phyloP scores from a whole-genome alignment of 768 basidiomycete species.

The Boletus rubroflammeus region DNA sequence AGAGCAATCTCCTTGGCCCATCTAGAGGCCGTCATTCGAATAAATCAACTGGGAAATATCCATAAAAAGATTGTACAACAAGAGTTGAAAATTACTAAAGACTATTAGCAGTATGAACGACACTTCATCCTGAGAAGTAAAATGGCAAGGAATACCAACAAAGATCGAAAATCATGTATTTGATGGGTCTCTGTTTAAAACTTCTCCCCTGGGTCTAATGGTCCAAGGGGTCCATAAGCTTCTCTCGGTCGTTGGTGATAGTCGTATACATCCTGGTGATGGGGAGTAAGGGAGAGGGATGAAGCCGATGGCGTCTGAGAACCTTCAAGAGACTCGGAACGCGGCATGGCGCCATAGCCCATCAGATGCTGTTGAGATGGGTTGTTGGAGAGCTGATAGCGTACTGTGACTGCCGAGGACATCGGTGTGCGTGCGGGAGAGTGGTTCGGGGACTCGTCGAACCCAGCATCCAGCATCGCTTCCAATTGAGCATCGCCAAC shows the following conservation, averaged over 20 bases:
- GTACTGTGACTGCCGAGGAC: constrained; percentile 38
- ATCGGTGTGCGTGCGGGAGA: constrained; percentile 39
- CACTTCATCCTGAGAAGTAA: background rate
- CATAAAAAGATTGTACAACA: constrained; percentile 15
- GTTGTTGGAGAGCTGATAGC: constrained; percentile 67
- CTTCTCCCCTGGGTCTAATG: constrained; percentile 56
- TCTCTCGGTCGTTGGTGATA: constrained; percentile 35
- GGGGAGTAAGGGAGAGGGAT: constrained; percentile 28
- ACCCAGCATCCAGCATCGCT: constrained; percentile 89
- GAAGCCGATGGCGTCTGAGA: constrained; percentile 30
- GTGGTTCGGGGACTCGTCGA: constrained; percentile 60
- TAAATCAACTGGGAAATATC: constrained; percentile 1
- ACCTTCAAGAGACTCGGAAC: constrained; percentile 39
- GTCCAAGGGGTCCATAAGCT: constrained; percentile 52
- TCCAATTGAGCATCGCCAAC: constrained; percentile 78
- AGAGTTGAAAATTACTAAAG: background rate
- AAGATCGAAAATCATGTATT: constrained; percentile 29
- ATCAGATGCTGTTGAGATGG: constrained; percentile 28
- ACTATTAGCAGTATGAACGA: background rate
- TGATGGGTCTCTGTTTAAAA: constrained; percentile 37
- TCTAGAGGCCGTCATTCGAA: background rate
- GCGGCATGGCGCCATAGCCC: constrained; percentile 54
- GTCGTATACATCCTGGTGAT: constrained; percentile 32
- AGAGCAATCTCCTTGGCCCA: background rate
- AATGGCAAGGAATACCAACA: constrained; percentile 7